Base-by-base conservation (phyloP, 306 rosid species). In the Dryas drummondii region DNA sequence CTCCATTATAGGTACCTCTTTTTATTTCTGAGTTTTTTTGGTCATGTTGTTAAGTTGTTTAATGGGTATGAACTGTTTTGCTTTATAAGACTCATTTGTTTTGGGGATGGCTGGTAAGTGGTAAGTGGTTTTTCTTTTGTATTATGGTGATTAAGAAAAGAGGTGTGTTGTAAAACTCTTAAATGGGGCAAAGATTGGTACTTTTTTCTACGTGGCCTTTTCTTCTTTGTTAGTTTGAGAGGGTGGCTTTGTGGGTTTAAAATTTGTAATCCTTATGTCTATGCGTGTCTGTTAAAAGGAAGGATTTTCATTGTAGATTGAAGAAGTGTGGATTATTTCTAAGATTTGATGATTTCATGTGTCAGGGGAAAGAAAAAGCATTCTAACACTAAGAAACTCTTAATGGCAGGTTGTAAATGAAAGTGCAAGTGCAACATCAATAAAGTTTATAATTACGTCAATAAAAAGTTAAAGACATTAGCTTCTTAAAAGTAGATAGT, bases 1-100 rank as follows among this genome's bases (percentile, higher is more conserved):
- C 48, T 22, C 49, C 77, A 58, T 79, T 79, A 47, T 52, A 79
- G 89, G 92, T 86, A 72, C 19, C 74, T 58, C 50, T 62, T 65
- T 77, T 19, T 16, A 49, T 75, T 1, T 75, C n/a, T 55, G 16
- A 17, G 73, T 54, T 65, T 54, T 42, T 8, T 50, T 0, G 9
- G 75, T 40, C 2, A 0, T 71, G 1, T 78, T 63, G 14, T 63
- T 56, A 1, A 69, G 1, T 78, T 63, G 14, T 63, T 56, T 2
- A 69, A n/a, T 70, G 48, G 52, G 17, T 67, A 45, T 51, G 9
- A 71, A 68, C 75, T 67, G 3, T 68, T 69, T 45, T 68, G 61
- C 32, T 79, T 79, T 42, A 10, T 44, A 71, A 37, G 16, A 54
- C 22, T 4, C 65, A 4, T 56, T 48, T 57, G 58, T 37, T 16